phyloP scores from a whole-genome alignment of 768 basidiomycete genomes.

The button mushroom (Agaricus bisporus) region DNA sequence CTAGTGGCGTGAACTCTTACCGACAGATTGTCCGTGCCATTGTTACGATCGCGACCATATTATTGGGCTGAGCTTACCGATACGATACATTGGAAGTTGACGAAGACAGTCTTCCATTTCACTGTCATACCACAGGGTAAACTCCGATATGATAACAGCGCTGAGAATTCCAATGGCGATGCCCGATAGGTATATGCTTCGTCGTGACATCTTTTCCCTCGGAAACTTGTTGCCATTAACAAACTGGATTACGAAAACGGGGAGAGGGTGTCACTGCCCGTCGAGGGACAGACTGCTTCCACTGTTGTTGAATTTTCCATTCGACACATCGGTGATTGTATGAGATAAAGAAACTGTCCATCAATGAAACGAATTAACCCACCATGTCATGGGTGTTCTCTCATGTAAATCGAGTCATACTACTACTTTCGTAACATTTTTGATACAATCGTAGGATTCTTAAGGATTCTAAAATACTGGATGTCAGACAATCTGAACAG shows the following conservation, averaged over 20 bases:
- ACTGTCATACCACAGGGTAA: not conserved
- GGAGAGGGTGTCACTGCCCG: no score
- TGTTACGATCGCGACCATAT: conserved; percentile 8
- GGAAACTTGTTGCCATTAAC: no score
- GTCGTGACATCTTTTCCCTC: no score
- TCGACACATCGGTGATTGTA: not conserved
- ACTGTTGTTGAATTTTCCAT: no score
- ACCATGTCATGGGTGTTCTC: conserved; percentile 1
- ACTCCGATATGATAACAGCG: not conserved
- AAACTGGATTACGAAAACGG: no score
- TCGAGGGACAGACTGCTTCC: no score
- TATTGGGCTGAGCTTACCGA: conserved; percentile 6
- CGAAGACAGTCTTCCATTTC: not conserved
- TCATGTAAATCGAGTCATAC: conserved; percentile 9
- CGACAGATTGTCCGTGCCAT: conserved; percentile 3
- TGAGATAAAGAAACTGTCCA: not conserved
- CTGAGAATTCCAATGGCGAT: not conserved
- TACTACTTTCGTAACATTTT: not conserved
- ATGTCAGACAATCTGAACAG: not conserved
- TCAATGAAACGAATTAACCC: not conserved
- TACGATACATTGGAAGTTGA: not conserved
- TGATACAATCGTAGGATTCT: conserved; percentile 4
- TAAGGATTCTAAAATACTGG: not conserved
- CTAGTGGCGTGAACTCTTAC: not conserved
- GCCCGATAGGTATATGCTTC: no score